Conservation (phyloP, 2,329 filamentous ascomycete species). For the Fusarium sp. region DNA sequence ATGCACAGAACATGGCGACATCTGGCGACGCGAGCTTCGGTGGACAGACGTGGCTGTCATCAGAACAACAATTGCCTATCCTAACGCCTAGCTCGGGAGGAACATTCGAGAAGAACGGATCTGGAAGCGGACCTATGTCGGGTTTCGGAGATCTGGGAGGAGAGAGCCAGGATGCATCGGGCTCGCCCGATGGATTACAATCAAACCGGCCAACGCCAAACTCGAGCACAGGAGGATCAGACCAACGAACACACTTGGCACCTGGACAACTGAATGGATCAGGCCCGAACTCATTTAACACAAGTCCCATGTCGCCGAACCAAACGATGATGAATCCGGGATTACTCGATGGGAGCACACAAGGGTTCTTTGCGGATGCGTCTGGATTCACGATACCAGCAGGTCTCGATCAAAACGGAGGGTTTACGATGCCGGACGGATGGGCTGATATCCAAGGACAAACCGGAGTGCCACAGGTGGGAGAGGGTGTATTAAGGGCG, state of each 20-base stretch:
- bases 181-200: slow-evolving; percentile 64
- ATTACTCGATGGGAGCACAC: slow-evolving; percentile 55
- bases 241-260: slow-evolving; percentile 48
- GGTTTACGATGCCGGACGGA: slow-evolving; percentile 61
- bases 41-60: slow-evolving; percentile 56
- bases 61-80: slow-evolving; percentile 58
- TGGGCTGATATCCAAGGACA: slow-evolving; percentile 63
- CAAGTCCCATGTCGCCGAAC: slow-evolving; percentile 66
- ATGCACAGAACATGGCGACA: slow-evolving; percentile 43
- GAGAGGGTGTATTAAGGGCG: slow-evolving; percentile 70
- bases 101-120: slow-evolving; percentile 54
- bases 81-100: slow-evolving; percentile 54
- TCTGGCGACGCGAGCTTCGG: slow-evolving; percentile 49
- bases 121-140: slow-evolving; percentile 48
- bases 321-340: slow-evolving; percentile 58
- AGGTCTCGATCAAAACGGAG: slow-evolving; percentile 44
- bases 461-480: slow-evolving; percentile 68
- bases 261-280: slow-evolving; percentile 57
- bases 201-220: slow-evolving; percentile 74
- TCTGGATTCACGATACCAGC: slow-evolving; percentile 55
- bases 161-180: slow-evolving; percentile 63
- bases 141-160: slow-evolving; percentile 63
- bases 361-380: slow-evolving; percentile 59
- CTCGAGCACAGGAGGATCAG: slow-evolving; percentile 62
- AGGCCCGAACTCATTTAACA: slow-evolving; percentile 64